Conservation (phyloP, 805 yeast genomes). For the Wickerhamomyces hampshirensis region DNA sequence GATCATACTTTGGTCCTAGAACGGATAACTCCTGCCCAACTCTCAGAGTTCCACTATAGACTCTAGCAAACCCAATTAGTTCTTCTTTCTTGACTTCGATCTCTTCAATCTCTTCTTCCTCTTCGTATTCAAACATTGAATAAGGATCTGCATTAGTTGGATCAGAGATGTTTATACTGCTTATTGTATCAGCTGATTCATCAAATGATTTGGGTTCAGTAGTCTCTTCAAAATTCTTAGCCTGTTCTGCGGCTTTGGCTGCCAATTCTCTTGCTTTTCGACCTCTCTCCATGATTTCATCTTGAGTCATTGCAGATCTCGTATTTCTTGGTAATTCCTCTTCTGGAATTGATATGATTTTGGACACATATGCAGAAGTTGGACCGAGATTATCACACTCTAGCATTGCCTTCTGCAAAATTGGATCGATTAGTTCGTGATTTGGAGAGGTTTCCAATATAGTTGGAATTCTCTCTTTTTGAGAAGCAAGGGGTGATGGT, state of each 20-base stretch:
- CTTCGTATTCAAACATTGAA: constrained; percentile 44
- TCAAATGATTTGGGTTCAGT: constrained; percentile 22
- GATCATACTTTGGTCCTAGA: constrained; percentile 85
- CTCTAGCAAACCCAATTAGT: constrained; percentile 81
- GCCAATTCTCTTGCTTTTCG: constrained; percentile 64
- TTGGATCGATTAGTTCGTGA: constrained; percentile 41
- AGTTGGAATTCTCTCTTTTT: constrained; percentile 61
- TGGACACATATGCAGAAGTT: constrained; percentile 76
- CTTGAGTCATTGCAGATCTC: constrained; percentile 38
- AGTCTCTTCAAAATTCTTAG: constrained; percentile 23
- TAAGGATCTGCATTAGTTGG: constrained; percentile 30
- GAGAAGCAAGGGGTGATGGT: constrained; percentile 82
- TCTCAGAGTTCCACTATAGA: constrained; percentile 77
- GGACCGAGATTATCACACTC: constrained; percentile 67
- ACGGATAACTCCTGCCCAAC: constrained; percentile 74
- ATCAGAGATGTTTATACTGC: constrained; percentile 12
- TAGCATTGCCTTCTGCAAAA: constrained; percentile 51
- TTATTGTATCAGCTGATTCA: constrained; percentile 22
- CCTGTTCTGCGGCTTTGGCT: constrained; percentile 58
- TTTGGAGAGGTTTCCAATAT: constrained; percentile 59
- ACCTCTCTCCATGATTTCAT: constrained; percentile 59
- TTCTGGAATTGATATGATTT: constrained; percentile 81
- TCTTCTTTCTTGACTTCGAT: constrained; percentile 48
- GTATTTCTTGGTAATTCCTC: constrained; percentile 65
- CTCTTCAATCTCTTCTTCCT: constrained; percentile 48